These are phyloP conservation scores for Russula compacta DNA, from an alignment of 768 basidiomycete species.

Conservation along the genomic window DNA sequence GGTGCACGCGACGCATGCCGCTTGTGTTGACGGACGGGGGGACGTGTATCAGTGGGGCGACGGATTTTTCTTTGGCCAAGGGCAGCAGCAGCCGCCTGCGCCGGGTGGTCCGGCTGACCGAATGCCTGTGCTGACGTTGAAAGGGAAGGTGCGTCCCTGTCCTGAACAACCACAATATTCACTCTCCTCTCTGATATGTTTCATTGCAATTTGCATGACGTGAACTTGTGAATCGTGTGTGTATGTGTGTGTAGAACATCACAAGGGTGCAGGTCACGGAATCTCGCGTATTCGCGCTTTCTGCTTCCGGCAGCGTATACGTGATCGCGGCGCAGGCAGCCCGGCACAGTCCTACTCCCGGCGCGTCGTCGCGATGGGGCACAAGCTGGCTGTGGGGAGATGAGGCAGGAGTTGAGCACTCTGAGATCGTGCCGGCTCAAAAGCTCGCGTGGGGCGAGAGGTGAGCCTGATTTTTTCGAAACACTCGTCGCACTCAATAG, in stretches of 20 bases:
- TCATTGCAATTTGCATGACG: not conserved
- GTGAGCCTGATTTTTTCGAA: slow-evolving; percentile 28
- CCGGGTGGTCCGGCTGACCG: slow-evolving; percentile 19
- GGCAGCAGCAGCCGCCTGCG: slow-evolving; percentile 13
- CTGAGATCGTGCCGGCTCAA: slow-evolving; percentile 50
- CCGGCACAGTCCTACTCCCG: slow-evolving; percentile 37
- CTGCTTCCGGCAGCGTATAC: slow-evolving; percentile 67
- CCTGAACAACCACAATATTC: too few relatives aligned
- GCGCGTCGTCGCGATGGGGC: slow-evolving; percentile 49
- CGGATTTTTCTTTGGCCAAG: slow-evolving; percentile 44
- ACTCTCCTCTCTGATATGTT: too few relatives aligned
- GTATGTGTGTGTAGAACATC: slow-evolving; percentile 47
- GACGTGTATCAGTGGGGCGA: slow-evolving; percentile 83
- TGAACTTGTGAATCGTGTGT: not conserved
- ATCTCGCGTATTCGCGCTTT: slow-evolving; percentile 66
- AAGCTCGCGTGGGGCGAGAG: slow-evolving; percentile 56
- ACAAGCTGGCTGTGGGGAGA: slow-evolving; percentile 51
- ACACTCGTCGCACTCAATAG: not conserved
- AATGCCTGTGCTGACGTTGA: slow-evolving; percentile 45
- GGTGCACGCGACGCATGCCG: slow-evolving; percentile 57
- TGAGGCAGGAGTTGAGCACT: slow-evolving; percentile 43
- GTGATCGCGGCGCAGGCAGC: slow-evolving; percentile 46
- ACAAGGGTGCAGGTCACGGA: slow-evolving; percentile 50
- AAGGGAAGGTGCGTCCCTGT: slow-evolving; percentile 55
- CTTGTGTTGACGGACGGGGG: slow-evolving; percentile 69